Evolutionary conservation across 345 rosid species (phyloP).

Genomic region (Eucalyptus polyanthemos): DNA sequence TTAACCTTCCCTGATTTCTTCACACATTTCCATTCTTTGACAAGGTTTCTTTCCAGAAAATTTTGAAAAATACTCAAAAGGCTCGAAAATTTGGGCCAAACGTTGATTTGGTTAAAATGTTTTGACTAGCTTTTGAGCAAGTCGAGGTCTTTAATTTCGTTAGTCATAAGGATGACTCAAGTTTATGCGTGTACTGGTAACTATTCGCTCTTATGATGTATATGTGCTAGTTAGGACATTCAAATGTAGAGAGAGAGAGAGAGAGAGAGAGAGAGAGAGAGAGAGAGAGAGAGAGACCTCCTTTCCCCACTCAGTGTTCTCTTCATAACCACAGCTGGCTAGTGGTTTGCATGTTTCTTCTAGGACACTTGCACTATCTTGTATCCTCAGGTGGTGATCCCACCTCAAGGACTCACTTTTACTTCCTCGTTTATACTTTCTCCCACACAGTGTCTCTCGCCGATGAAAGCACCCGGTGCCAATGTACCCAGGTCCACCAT

Average conservation of each 20-base stretch:
- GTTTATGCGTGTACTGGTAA: background rate
- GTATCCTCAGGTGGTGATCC: background rate
- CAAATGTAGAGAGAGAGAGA: background rate
- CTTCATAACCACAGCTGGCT: slow-evolving; percentile 10
- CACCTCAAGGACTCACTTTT: background rate
- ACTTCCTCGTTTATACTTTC: background rate
- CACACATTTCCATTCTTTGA: background rate
- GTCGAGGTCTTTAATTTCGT: background rate
- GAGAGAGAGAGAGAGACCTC: slow-evolving; percentile 1
- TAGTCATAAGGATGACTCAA: background rate
- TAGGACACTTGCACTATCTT: background rate
- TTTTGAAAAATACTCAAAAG: background rate
- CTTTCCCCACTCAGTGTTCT: slow-evolving; percentile 12
- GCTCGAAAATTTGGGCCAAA: background rate
- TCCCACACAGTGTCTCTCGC: slow-evolving; percentile 12
- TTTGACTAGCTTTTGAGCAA: background rate
- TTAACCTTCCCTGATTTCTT: background rate
- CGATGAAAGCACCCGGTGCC: slow-evolving; percentile 27
- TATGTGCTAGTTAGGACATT: background rate
- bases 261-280: background rate
- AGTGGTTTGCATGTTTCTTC: slow-evolving; percentile 7
- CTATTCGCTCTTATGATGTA: background rate
- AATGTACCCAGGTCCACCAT: slow-evolving; percentile 11
- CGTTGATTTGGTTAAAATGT: background rate
- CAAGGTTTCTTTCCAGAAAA: background rate